A percentile compares a stretch with the other conserved stretches of the same genome.
phyloP scores from a whole-genome alignment of 2,329 filamentous ascomycete genomes.

The Juglanconis sp. region DNA sequence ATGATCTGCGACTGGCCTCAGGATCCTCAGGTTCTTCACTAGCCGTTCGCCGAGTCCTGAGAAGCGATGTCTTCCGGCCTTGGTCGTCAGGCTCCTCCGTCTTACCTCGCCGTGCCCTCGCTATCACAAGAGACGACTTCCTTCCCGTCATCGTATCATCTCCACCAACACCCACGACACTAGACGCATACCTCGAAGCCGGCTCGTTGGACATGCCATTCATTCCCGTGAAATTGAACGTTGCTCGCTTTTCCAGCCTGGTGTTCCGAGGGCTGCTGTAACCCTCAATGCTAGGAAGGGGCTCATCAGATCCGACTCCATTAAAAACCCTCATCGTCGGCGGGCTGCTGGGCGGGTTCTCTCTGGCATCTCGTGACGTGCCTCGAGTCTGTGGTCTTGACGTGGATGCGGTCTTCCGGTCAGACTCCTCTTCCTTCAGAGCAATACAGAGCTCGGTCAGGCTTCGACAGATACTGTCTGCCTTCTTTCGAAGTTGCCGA shows the following conservation, averaged over 20 bases:
- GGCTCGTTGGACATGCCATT: conserved; percentile 36
- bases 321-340: conserved; percentile 41
- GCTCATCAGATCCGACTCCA: conserved; percentile 37
- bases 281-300: conserved; percentile 29
- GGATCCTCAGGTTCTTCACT: conserved; percentile 50
- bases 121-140: conserved; percentile 49
- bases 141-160: conserved; percentile 33
- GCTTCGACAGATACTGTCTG: conserved; percentile 87
- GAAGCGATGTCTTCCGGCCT: conserved; percentile 42
- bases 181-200: conserved; percentile 38
- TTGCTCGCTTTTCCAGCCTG: conserved; percentile 52
- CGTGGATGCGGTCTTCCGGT: conserved; percentile 29
- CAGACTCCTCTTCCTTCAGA: conserved; percentile 59
- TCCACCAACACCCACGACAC: conserved; percentile 37
- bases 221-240: conserved; percentile 33
- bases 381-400: conserved; percentile 20
- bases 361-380: conserved; percentile 7
- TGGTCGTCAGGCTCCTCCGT: conserved; percentile 48
- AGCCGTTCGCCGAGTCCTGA: conserved; percentile 42
- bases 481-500: conserved; percentile 82
- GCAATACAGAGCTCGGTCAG: conserved; percentile 90
- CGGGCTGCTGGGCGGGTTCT: conserved; percentile 38
- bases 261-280: conserved; percentile 46
- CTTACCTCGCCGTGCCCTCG: conserved; percentile 42
- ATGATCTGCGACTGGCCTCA: conserved; percentile 33